These are phyloP conservation scores for Triangularia verruculosa DNA, from an alignment of 2,329 filamentous ascomycete species.

Conservation along the genomic window DNA sequence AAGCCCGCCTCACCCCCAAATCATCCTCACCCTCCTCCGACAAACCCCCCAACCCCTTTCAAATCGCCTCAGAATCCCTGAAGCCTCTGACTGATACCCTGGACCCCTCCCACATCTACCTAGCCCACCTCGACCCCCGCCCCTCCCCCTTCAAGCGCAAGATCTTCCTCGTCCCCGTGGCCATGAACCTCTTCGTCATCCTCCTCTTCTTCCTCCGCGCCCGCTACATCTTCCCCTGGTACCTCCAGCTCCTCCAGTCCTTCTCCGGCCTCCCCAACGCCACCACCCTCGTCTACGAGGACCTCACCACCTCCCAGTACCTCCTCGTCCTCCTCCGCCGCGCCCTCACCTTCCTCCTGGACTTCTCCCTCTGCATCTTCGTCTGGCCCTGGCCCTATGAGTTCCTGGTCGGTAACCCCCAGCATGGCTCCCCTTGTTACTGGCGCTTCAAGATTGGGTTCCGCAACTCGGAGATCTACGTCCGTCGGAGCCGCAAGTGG, in stretches of 20 bases:
- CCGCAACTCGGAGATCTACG: constrained; percentile 73
- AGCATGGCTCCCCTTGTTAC: constrained; percentile 55
- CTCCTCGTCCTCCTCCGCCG: constrained; percentile 57
- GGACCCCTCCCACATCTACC: constrained; percentile 69
- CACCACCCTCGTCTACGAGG: constrained; percentile 59
- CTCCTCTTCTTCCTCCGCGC: constrained; percentile 65
- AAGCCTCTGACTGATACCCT: constrained; percentile 65
- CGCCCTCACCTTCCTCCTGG: constrained; percentile 65
- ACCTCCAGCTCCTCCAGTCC: constrained; percentile 63
- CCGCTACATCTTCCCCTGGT: constrained; percentile 68
- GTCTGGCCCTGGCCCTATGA: constrained; percentile 72
- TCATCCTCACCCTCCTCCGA: constrained; percentile 9
- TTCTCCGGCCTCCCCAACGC: constrained; percentile 65
- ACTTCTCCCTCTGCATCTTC: constrained; percentile 67
- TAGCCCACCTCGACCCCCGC: constrained; percentile 76
- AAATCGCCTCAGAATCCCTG: constrained; percentile 60
- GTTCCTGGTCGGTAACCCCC: constrained; percentile 59
- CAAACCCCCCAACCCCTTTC: constrained; percentile 56
- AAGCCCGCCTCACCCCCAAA: constrained; percentile 40
- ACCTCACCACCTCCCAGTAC: constrained; percentile 56
- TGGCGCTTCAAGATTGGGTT: constrained; percentile 80
- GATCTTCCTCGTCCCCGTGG: constrained; percentile 75
- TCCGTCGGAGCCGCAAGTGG: constrained; percentile 75
- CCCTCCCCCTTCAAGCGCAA: constrained; percentile 71
- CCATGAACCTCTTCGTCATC: constrained; percentile 69